phyloP scores from a whole-genome alignment of 2,329 filamentous ascomycete species.

The Rhynchosporium secalis region DNA sequence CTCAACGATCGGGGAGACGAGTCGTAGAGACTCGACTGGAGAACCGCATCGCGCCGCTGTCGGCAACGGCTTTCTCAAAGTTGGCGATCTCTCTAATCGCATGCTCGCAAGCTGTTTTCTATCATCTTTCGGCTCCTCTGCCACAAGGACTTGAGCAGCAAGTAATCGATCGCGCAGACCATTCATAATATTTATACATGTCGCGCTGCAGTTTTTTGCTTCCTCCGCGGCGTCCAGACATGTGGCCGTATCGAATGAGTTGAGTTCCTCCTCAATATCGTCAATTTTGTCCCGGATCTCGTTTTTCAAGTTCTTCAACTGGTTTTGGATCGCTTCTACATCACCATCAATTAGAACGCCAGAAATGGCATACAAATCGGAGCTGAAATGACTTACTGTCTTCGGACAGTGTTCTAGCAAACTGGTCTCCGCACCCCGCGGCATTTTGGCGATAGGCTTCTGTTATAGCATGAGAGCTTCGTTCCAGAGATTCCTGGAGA shows the following conservation, averaged over 20 bases:
- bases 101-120: conserved; percentile 22
- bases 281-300: conserved; percentile 36
- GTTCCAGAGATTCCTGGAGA: conserved; percentile 32
- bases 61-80: conserved; percentile 19
- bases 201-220: conserved; percentile 31
- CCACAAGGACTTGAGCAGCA: conserved; percentile 14
- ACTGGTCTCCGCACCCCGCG: conserved; percentile 31
- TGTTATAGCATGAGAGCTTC: conserved; percentile 28
- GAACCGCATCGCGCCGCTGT: conserved; percentile 5
- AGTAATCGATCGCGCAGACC: conserved; percentile 27
- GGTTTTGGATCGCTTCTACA: conserved; percentile 31
- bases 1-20: conserved; percentile 3
- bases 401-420: conserved; percentile 31
- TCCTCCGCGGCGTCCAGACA: conserved; percentile 31
- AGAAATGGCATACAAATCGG: neutral
- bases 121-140: conserved; percentile 20
- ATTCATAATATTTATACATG: conserved; percentile 34
- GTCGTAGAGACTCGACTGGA: conserved; percentile 15
- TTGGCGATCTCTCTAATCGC: conserved; percentile 18
- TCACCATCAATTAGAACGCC: conserved; percentile 9
- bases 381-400: conserved; percentile 31
- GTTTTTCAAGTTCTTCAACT: conserved; percentile 35
- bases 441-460: conserved; percentile 33
- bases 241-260: conserved; percentile 30
- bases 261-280: conserved; percentile 35